phyloP scores from a whole-genome alignment of 371 early-diverging fungal species.

The Apophysomyces sp. region DNA sequence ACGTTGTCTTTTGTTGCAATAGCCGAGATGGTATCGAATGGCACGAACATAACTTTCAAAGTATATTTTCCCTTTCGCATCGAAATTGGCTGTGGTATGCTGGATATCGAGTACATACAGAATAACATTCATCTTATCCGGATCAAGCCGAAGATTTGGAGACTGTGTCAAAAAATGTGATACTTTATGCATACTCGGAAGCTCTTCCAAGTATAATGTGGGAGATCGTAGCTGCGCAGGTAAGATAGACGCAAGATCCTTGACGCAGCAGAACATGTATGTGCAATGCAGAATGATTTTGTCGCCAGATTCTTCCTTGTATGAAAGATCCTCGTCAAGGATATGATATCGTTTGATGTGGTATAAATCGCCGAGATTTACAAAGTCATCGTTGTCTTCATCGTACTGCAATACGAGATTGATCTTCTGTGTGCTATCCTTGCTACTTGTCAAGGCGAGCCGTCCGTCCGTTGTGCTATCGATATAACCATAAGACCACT shows the following conservation, averaged over 20 bases:
- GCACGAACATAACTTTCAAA: conserved; percentile 3
- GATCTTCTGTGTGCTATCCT: conserved; percentile 6
- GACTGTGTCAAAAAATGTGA: not conserved
- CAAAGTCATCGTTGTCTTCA: not conserved
- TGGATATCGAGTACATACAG: conserved; percentile 1
- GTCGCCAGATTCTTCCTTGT: not conserved
- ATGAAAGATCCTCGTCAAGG: conserved; percentile 15
- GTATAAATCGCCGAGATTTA: conserved; percentile 9
- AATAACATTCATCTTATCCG: not conserved
- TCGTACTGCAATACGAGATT: conserved; percentile 1
- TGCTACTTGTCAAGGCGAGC: not conserved
- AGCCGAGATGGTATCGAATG: conserved; percentile 4
- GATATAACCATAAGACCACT: conserved; percentile 3
- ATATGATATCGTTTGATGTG: conserved; percentile 8
- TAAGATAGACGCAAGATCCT: conserved; percentile 1
- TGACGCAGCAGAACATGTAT: conserved; percentile 8
- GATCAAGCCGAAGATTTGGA: not conserved
- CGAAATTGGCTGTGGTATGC: not conserved
- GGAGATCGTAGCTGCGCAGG: not conserved
- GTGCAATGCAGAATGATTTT: not conserved
- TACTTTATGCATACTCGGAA: not conserved
- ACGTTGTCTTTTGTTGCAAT: not conserved
- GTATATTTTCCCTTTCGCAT: not conserved
- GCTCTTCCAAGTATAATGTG: not conserved
- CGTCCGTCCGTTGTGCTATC: conserved; percentile 7